Percentiles rank a stretch among this genome's conserved stretches.
These are phyloP conservation scores for Nothopassalora personata DNA, from an alignment of 2,329 filamentous ascomycete genomes.

Conservation along the genomic window DNA sequence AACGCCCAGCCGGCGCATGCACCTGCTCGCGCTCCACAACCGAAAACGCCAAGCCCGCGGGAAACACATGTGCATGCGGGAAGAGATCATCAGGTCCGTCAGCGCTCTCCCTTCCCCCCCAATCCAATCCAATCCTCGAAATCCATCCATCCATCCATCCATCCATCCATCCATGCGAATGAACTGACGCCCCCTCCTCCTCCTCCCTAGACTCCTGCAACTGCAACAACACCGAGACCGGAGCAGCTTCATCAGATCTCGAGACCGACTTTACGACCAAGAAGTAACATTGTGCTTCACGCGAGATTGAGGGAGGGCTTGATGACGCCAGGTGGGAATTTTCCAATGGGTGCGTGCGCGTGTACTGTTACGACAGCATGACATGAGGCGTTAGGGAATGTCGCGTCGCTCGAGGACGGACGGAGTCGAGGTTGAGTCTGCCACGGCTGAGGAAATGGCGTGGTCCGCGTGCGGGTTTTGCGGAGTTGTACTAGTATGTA, in stretches of 20 bases:
- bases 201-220: conserved; percentile 6
- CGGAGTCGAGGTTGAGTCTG: background rate
- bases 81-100: conserved; percentile 42
- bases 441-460: background rate
- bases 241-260: background rate
- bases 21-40: conserved; percentile 67
- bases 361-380: no score
- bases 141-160: no score
- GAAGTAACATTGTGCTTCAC: background rate
- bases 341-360: no score
- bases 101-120: background rate
- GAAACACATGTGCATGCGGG: conserved; percentile 70
- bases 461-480: background rate
- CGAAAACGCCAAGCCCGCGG: conserved; percentile 62
- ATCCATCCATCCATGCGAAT: no score
- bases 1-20: conserved; percentile 72
- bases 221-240: conserved; percentile 4
- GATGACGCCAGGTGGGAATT: background rate
- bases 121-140: no score
- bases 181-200: no score
- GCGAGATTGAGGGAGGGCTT: background rate
- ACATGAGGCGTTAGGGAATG: background rate
- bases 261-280: conserved; percentile 9
- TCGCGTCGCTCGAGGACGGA: background rate
- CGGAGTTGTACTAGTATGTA: background rate